phyloP scores from a whole-genome alignment of 176 grass and related monocot species.

The Triticum timopheevii region DNA sequence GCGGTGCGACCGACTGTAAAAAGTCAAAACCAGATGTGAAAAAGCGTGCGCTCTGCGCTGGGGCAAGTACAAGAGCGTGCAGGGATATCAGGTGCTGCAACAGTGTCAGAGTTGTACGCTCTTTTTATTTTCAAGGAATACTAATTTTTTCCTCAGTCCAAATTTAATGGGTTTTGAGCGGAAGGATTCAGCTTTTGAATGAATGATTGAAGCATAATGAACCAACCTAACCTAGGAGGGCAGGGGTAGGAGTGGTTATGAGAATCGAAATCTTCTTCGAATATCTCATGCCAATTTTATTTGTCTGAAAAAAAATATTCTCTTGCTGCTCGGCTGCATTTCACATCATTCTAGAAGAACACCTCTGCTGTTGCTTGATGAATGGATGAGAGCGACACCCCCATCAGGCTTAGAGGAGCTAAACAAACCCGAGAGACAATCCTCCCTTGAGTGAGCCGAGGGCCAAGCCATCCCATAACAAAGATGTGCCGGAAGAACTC shows the following conservation, averaged over 20 bases:
- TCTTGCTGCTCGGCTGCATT: not conserved
- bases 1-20: not conserved
- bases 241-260: not conserved
- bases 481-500: not conserved
- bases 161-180: not conserved
- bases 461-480: conserved; percentile 17
- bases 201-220: conserved; percentile 18
- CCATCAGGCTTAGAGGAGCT: not conserved
- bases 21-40: not conserved
- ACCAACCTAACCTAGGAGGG: not conserved
- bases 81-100: conserved; percentile 41
- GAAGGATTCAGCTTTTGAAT: not conserved
- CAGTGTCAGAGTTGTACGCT: conserved; percentile 44
- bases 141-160: not conserved
- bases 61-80: conserved; percentile 40
- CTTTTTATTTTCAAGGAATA: not conserved
- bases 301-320: not conserved
- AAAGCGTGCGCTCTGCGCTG: not conserved
- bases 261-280: not conserved
- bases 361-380: not conserved
- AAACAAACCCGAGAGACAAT: not conserved
- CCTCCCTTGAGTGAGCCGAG: not conserved
- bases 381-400: not conserved
- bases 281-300: not conserved
- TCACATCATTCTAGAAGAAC: not conserved